Base-by-base conservation (phyloP, 1,284 basidiomycete species). In the Trichosporon sp. region DNA sequence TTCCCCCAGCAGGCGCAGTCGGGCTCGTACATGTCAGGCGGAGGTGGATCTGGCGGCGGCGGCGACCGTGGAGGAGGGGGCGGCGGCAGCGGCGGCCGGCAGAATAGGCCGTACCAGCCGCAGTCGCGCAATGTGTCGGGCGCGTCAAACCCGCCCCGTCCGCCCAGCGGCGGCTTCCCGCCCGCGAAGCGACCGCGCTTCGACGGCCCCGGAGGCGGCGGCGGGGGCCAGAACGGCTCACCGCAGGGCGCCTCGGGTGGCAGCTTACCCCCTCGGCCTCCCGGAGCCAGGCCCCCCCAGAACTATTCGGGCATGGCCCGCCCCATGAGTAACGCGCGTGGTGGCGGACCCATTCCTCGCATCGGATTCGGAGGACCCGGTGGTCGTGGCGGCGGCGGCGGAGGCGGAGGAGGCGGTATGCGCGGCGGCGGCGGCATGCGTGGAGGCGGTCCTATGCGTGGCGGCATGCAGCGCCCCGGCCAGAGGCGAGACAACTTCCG, bases 151-250 rank as follows among this genome's bases (percentile, higher is more conserved):
- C 56, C 56, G 29, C 56, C 56, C 56, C 56, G 56, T 7, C 56
- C 56, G 7, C 56, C 56, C 18, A 60, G 56, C 29, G 56, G 29
- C 12, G 56, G 73, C 8, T 80, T 82, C 70, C 84, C 84, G 1
- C 83, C 84, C 0, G 83, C 84, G 2, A 95, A 95, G 81, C 86
- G 92, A 65, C 92, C 89, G 72, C 87, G 92, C 21, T 93, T 93
- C 76, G 92, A 94, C 77, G 89, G 89, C 6, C 89, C 91, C 0
- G 87, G 74, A 25, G 70, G 68, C 6, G 32, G 67, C 53, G 42
- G 47, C 51, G 51, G 23, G 4, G 64, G 73, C 23, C 56, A 60
- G 56, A 60, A 32, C 18, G 56, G 56, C 27, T 60, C 56, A n/a
- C 56, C 56, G 56, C 56, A 69, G 83, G 70, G 83, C 85, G 68